These are phyloP conservation scores for Senna siamea DNA, from an alignment of 306 rosid species.

Conservation along the genomic window DNA sequence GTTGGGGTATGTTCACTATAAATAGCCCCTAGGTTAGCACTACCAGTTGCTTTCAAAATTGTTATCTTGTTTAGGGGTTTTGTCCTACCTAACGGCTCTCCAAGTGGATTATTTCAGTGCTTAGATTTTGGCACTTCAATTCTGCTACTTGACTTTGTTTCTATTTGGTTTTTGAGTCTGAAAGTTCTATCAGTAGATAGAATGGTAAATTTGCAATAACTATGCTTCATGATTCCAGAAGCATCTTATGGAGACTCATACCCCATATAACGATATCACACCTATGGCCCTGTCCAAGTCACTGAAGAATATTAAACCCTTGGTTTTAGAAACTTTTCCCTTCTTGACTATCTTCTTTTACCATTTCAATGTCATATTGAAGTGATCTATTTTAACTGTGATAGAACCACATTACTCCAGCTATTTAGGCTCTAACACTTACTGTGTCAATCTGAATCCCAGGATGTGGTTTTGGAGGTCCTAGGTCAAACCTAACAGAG, in stretches of 20 bases:
- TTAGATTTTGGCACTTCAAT: too few species aligned
- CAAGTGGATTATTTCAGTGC: too few species aligned
- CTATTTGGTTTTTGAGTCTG: too few species aligned
- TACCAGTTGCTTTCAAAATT: too few species aligned
- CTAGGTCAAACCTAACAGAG: not conserved
- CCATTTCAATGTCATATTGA: not conserved
- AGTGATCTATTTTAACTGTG: not conserved
- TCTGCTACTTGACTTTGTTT: too few species aligned
- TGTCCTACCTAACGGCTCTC: too few species aligned
- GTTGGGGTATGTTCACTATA: too few species aligned
- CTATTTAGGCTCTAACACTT: too few species aligned
- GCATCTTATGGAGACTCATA: not conserved
- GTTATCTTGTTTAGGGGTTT: too few species aligned
- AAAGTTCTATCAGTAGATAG: too few species aligned
- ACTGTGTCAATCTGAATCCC: too few species aligned
- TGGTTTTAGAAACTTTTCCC: not conserved
- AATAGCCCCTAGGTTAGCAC: too few species aligned
- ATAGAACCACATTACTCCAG: not conserved
- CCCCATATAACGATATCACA: not conserved
- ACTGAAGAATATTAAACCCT: not conserved
- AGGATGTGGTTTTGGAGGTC: not conserved
- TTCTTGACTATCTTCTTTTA: not conserved
- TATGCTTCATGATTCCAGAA: not conserved
- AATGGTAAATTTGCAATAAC: not conserved
- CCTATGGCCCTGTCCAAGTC: not conserved